Evolutionary conservation across 163 green algal species (phyloP), one percentile per base, ranked within the genome.

Genomic region (Chlorella variabilis): DNA sequence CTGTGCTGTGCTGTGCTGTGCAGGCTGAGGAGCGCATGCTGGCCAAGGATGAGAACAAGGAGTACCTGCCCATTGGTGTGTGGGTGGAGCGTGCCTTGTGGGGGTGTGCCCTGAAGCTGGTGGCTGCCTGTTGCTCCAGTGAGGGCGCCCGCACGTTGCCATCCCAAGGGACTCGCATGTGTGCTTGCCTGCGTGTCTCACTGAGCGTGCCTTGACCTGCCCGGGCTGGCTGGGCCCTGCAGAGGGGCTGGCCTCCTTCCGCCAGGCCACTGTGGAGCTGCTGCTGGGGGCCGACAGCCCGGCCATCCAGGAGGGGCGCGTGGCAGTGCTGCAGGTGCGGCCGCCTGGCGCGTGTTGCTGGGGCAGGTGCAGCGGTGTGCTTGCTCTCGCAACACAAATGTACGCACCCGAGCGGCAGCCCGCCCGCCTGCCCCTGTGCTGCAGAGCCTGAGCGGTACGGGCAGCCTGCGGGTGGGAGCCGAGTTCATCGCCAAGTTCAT

Each of bases 391-490:
- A 39, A 18, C 25, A n/a, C n/a, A n/a, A n/a, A n/a, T n/a, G n/a
- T n/a, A n/a, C n/a, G n/a, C n/a, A n/a, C n/a, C n/a, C n/a, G n/a
- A n/a, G n/a, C n/a, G n/a, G n/a, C n/a, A n/a, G n/a, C n/a, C n/a
- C n/a, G n/a, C n/a, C n/a, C n/a, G n/a, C 1, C 58, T 71, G 20
- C 39, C 29, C 59, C 27, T 67, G 29, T 38, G n/a, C 73, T 98
- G 54, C 96, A 99, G 90, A 92, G 91, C 5, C 91, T 99, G 41
- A 98, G 94, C 33, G 97, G 97, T 65, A 99, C 97, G 1, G 97
- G 97, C 33, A 95, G 90, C 36, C 90, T 99, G 76, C 91, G 95
- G 38, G 87, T 99, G 21, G 96, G 91, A 38, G 95, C 95, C 20
- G 94, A 89, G n/a, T 99, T 99, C 90, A 94, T 99, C 65, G 83